These are phyloP conservation scores for Penicillium bialowiezense DNA, from an alignment of 495 filamentous ascomycete genomes.

Conservation along the genomic window DNA sequence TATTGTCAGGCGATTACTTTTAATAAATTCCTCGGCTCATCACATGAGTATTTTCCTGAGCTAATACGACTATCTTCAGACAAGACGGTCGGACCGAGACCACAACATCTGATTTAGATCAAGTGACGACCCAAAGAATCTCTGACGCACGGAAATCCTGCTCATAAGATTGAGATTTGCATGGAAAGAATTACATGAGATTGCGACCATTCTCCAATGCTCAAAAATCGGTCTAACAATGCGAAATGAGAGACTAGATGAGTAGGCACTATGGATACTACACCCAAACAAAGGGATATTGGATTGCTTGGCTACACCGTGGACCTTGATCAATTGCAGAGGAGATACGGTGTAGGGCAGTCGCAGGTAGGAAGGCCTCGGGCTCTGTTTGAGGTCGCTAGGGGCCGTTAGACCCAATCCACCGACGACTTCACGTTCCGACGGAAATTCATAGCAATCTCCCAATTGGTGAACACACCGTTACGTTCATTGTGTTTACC, in stretches of 20 bases:
- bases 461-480: conserved; percentile 4
- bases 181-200: background rate
- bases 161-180: conserved; percentile 4
- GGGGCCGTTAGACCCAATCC: background rate
- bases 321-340: background rate
- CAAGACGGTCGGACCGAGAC: too few species aligned
- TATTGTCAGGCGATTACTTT: too few species aligned
- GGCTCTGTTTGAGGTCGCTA: background rate
- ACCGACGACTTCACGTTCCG: background rate
- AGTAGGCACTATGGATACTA: conserved; percentile 1
- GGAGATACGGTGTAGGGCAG: too few species aligned
- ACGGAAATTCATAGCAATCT: background rate
- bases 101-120: background rate
- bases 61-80: too few species aligned
- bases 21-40: too few species aligned
- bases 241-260: background rate
- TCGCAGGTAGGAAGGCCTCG: background rate
- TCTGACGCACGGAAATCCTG: background rate
- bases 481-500: background rate
- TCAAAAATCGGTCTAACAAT: background rate
- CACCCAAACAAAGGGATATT: background rate
- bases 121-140: conserved; percentile 1
- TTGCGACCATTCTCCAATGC: background rate
- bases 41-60: too few species aligned
- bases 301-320: conserved; percentile 10